phyloP scores from a whole-genome alignment of 2,329 filamentous ascomycete species.

The Fusarium concolor region DNA sequence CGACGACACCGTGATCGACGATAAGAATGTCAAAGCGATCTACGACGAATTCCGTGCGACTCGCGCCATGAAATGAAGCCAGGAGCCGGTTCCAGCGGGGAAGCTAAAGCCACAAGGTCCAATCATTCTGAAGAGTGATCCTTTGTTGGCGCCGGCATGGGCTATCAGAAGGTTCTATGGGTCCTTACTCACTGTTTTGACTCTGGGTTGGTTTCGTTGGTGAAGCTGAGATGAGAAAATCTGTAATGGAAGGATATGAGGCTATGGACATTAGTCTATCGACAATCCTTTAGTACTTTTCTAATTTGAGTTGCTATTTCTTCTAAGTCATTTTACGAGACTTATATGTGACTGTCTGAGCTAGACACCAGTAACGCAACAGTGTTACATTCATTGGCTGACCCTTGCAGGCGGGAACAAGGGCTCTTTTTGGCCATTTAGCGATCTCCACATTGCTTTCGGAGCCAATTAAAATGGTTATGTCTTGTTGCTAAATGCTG shows the following conservation, averaged over 20 bases:
- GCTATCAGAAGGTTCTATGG: background rate
- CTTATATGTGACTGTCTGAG: no score
- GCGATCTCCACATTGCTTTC: no score
- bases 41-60: background rate
- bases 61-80: background rate
- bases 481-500: no score
- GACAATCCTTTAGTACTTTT: background rate
- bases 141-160: constrained; percentile 3
- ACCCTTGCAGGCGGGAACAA: no score
- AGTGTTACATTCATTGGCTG: no score
- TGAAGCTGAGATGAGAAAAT: background rate
- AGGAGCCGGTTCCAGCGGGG: fast-evolving
- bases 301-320: fast-evolving
- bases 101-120: fast-evolving
- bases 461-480: no score
- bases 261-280: fast-evolving
- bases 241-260: background rate
- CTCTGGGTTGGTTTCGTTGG: background rate
- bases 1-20: no score
- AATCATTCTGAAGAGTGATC: fast-evolving
- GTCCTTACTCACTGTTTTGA: fast-evolving
- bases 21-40: no score
- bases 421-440: no score
- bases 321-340: no score
- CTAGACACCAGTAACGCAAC: no score